phyloP scores from a whole-genome alignment of 2,329 filamentous ascomycete genomes.

The Lachnellula suecica region DNA sequence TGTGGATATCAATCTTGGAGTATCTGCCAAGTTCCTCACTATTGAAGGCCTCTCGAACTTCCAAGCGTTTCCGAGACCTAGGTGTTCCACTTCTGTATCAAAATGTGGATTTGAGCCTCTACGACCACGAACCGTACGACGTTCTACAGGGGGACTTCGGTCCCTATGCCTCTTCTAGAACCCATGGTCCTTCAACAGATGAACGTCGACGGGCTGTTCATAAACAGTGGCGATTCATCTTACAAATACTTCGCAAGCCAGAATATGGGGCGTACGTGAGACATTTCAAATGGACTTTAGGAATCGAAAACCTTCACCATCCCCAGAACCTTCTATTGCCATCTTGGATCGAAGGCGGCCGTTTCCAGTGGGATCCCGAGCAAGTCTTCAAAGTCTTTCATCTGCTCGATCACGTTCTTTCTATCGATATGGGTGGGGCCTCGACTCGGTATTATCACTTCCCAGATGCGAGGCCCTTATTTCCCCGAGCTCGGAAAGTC shows the following conservation, averaged over 20 bases:
- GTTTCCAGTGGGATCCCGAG: not conserved
- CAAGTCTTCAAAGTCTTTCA: not conserved
- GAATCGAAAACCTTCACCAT: too few relatives aligned
- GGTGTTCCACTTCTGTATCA: not conserved
- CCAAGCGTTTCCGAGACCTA: not conserved
- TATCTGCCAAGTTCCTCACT: not conserved
- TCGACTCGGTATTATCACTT: too few relatives aligned
- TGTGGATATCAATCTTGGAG: not conserved
- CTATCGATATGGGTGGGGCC: not conserved
- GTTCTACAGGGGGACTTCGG: not conserved
- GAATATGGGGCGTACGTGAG: not conserved
- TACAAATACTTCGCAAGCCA: not conserved
- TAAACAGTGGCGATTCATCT: not conserved
- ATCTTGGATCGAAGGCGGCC: not conserved
- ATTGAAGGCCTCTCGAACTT: not conserved
- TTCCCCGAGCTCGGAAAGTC: too few relatives aligned
- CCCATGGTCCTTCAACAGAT: not conserved
- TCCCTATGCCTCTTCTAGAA: rapidly evolving
- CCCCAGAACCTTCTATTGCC: not conserved
- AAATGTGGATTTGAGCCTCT: not conserved
- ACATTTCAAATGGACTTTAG: not conserved
- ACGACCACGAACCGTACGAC: not conserved
- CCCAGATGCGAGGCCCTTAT: too few relatives aligned
- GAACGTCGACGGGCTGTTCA: too few relatives aligned
- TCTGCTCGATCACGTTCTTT: not conserved